Evolutionary conservation across 495 filamentous ascomycete species (phyloP), one percentile per base, ranked within the genome.

Genomic region (Aspergillus mulundensis): DNA sequence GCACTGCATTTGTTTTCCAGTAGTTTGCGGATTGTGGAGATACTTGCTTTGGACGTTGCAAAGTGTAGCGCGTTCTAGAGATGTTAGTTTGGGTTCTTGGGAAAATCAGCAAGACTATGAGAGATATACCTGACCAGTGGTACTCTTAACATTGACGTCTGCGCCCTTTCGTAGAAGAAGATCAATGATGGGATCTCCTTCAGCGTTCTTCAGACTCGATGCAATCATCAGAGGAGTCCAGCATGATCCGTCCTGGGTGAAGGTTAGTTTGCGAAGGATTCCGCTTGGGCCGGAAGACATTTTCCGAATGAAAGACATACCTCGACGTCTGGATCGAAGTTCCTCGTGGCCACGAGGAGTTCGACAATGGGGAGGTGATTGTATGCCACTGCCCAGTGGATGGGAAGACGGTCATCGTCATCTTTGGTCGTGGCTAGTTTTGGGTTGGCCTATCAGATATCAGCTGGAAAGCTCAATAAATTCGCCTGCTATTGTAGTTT

Each of bases 141-240:
- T 71, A 60, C 89, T 97, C 63, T 90, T 92, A 38, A 81, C 70
- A 65, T 86, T 90, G 4, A 93, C 87, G 58, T 96, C 91, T 2
- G 91, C 91, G 28, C 80, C 90, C 63, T 87, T 90, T n/a, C 75
- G 69, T 0, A 98, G 77, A 3, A 97, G 79, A 5, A 96, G 68
- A 28, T 92, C 84, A 12, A 95, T 70, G 36, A 76, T 76, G 15
- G 64, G 58, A 41, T 78, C 79, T 25, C 77, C 79, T 54, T 74
- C 76, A 18, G 71, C 87, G 60, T 85, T 85, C 57, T 80, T 83
- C 34, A 95, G 77, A 57, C 86, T 91, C 10, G 87, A 81, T 10
- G 93, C 88, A 50, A 97, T 96, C 92, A 97, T 97, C 21, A 97
- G 77, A 1, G 90, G 87, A 11, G 93, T 95, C 94, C 94, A 98